Percentiles rank a stretch among this genome's conserved stretches.
These are phyloP conservation scores for Dioscorea alata DNA, from an alignment of 106 monocot species.

Conservation along the genomic window DNA sequence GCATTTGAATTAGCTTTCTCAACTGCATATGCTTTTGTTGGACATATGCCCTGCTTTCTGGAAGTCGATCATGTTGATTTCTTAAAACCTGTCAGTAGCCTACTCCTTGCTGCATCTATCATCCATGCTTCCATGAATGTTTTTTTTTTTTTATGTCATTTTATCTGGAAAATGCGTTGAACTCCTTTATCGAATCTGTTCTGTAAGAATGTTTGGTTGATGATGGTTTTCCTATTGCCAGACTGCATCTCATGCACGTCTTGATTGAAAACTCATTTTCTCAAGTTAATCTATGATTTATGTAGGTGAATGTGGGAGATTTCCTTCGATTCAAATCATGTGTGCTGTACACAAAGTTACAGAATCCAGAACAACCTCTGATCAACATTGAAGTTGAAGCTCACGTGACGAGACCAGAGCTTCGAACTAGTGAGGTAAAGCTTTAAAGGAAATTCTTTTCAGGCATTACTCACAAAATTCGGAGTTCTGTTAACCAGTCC, in stretches of 20 bases:
- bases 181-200: background rate
- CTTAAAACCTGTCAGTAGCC: slow-evolving; percentile 76
- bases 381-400: slow-evolving; percentile 93
- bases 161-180: background rate
- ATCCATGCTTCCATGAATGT: background rate
- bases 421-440: slow-evolving; percentile 82
- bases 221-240: background rate
- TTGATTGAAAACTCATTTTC: background rate
- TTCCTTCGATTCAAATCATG: slow-evolving; percentile 95
- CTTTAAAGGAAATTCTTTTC: background rate
- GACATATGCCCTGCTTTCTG: slow-evolving; percentile 78
- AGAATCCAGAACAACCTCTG: slow-evolving; percentile 72
- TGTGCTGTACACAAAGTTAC: slow-evolving; percentile 83
- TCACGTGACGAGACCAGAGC: slow-evolving; percentile 92
- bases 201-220: background rate
- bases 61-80: slow-evolving; percentile 99
- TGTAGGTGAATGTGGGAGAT: slow-evolving; percentile 91
- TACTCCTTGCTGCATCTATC: background rate
- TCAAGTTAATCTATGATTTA: background rate
- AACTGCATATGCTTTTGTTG: slow-evolving; percentile 94
- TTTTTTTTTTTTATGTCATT: background rate
- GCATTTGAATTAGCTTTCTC: slow-evolving; percentile 96
- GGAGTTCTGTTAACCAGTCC: background rate
- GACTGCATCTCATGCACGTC: background rate
- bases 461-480: background rate